Evolutionary conservation across 2,329 filamentous ascomycete species (phyloP).

Genomic region (Verticillium tricorpus): DNA sequence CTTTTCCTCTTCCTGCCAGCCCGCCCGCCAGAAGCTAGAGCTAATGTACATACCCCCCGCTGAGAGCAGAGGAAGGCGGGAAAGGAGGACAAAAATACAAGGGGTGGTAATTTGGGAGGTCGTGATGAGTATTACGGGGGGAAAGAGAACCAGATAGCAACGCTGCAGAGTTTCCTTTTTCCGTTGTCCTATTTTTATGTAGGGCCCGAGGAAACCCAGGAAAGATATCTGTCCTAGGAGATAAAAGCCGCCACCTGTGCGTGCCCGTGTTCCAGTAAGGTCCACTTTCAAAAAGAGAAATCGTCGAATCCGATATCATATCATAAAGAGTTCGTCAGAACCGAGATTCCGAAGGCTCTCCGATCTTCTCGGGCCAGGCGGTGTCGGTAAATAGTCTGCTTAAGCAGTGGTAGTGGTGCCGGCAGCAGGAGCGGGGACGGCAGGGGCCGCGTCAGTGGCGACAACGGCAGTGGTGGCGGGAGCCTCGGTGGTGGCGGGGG

Average conservation of each 20-base stretch:
- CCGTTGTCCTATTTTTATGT: slow-evolving; percentile 9
- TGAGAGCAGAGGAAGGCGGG: slow-evolving; percentile 21
- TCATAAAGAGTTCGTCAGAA: slow-evolving; percentile 6
- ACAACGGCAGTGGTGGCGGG: slow-evolving; percentile 16
- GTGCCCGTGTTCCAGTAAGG: slow-evolving; percentile 11
- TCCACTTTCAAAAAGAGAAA: slow-evolving; percentile 13
- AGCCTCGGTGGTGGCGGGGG: slow-evolving; percentile 23
- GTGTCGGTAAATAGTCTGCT: background rate
- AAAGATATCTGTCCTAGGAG: slow-evolving; percentile 11
- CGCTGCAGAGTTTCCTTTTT: slow-evolving; percentile 9
- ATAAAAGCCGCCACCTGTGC: slow-evolving; percentile 21
- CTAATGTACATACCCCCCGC: slow-evolving; percentile 32
- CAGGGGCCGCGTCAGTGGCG: background rate
- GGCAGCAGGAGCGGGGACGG: slow-evolving; percentile 9
- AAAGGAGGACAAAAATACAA: slow-evolving; percentile 25
- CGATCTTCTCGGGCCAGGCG: slow-evolving; percentile 18
- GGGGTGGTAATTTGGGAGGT: slow-evolving; percentile 4
- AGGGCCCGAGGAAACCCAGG: background rate
- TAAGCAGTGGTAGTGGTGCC: background rate
- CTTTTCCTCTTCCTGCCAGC: slow-evolving; percentile 17
- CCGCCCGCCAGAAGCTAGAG: slow-evolving; percentile 22
- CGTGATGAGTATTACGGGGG: slow-evolving; percentile 15
- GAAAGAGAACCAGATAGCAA: slow-evolving; percentile 15
- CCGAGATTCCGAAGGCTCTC: background rate
- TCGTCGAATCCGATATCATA: slow-evolving; percentile 14